Evolutionary conservation across 2,329 filamentous ascomycete species (phyloP), one percentile per base, ranked within the genome.

Genomic region (Parascedosporium putredinis): DNA sequence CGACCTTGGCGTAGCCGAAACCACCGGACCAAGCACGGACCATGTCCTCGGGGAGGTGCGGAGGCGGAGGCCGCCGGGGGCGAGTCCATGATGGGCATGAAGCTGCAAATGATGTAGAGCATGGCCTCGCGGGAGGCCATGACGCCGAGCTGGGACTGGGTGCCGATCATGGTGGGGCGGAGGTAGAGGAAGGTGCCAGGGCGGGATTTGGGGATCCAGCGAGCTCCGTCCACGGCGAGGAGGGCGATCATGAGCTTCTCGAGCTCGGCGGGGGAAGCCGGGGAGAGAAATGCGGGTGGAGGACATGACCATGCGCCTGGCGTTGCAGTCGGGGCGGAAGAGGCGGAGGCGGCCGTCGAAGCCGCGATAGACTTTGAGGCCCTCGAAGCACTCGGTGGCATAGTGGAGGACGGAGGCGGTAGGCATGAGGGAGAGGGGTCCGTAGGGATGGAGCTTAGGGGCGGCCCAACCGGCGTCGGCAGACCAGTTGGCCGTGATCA

Each of bases 1-100:
- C 90, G 29, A 96, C 79, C 69, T 96, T 96, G 53, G 89, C 88
- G 62, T 85, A 90, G 1, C 90, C 90, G 64, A 94, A 95, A 8
- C 91, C 90, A 53, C 90, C 90, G 18, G 88, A 88, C 90, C 90
- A 96, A 10, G 90, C 89, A 56, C 90, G 84, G 51, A 95, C 82
- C 72, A 84, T 87, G 64, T 95, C 87, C 56, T 90, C 81, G 80
- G 78, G 43, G 79, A 86, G 0, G 89, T 91, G 61, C 91, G 78
- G 43, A 95, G 78, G 58, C 78, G 83, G 73, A 94, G 75, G 55
- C 80, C 80, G 29, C 74, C 75, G 0, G 62, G 4, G 71, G 69
- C 10, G 66, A 55, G 57, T 79, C 75, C 62, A 83, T 63, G 51
- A 66, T 61, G 18, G 79, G 75, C 78, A 83, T 80, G 63, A 73